phyloP scores from a whole-genome alignment of 208 protist genomes.

The Endotrypanum monterogeii region DNA sequence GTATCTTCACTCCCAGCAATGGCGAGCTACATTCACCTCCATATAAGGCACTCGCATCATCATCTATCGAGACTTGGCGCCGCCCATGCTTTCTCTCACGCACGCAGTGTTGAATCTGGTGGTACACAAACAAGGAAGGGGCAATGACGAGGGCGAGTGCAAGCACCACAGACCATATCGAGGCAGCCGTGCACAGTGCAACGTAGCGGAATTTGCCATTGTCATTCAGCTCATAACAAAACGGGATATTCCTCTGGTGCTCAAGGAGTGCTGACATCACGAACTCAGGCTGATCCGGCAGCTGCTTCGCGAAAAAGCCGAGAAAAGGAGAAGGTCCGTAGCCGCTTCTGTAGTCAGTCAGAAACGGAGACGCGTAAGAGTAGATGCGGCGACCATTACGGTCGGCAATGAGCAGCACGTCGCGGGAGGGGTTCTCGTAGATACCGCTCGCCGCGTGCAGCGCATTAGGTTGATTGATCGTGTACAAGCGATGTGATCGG shows the following conservation, averaged over 20 bases:
- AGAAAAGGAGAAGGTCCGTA: conserved; percentile 59
- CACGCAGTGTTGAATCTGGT: conserved; percentile 28
- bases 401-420: conserved; percentile 78
- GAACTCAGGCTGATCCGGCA: conserved; percentile 90
- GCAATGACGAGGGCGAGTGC: conserved; percentile 37
- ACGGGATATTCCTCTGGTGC: conserved; percentile 79
- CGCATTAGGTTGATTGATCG: conserved; percentile 43
- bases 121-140: conserved; percentile 32
- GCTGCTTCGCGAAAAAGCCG: conserved; percentile 63
- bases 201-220: conserved; percentile 78
- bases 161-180: conserved; percentile 64
- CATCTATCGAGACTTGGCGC: background rate
- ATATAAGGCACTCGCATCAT: conserved; percentile 1
- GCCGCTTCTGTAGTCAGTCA: conserved; percentile 31
- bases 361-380: conserved; percentile 75
- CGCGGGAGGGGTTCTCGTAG: conserved; percentile 79
- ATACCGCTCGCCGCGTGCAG: conserved; percentile 78
- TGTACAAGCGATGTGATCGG: conserved; percentile 37
- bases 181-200: conserved; percentile 75
- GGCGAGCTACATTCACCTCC: conserved; percentile 17
- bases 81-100: conserved; percentile 3
- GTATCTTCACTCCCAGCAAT: conserved; percentile 15
- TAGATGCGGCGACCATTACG: conserved; percentile 71
- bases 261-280: conserved; percentile 73
- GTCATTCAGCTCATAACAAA: conserved; percentile 82